Evolutionary conservation across 352 stramenopile species (phyloP), one percentile per base, ranked within the genome.

Genomic region (Elongisporangium senticosum): DNA sequence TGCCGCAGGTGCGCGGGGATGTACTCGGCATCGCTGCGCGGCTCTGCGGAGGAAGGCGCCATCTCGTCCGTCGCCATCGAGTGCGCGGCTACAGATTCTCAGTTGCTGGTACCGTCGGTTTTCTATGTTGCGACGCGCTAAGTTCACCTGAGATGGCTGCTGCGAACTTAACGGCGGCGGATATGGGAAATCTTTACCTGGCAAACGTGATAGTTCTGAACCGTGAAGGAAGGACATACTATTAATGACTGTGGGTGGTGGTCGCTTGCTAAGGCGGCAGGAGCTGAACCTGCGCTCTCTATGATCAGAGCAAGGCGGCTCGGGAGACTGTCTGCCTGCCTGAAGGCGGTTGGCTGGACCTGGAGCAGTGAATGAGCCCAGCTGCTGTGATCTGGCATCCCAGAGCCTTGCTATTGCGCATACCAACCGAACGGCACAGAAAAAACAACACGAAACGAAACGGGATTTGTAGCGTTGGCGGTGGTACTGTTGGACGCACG

Each of bases 1-100:
- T 69, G 74, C 39, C 68, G 71, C 19, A 98, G 63, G 59, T 96
- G 91, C 50, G 58, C n/a, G 3, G 90, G 93, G 23, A 98, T 82
- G 70, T 93, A 97, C 54, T 92, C 75, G 55, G 75, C 81, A 64
- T 93, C 79, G 28, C 63, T 52, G 48, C 64, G 64, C 22, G 50
- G 55, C 28, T 58, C 52, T 1, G 49, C 54, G 3, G 59, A 11
- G 21, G 49, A 59, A 28, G 14, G 17, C 58, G 14, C 22, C 7
- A 40, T 22, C 52, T 48, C 43, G 4, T 58, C 53, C 14, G 40
- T 54, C 22, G 57, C 57, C 14, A 51, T 39, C 13, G 39, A 19
- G n/a, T n/a, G n/a, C n/a, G 37, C 26, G 39, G 20, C 28, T 39
- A 39, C 28, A 39, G 28, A 28, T 28, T 39, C 28, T 39, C 13